These are phyloP conservation scores for Cucumis cinereus DNA, from an alignment of 306 rosid genomes.

Conservation along the genomic window DNA sequence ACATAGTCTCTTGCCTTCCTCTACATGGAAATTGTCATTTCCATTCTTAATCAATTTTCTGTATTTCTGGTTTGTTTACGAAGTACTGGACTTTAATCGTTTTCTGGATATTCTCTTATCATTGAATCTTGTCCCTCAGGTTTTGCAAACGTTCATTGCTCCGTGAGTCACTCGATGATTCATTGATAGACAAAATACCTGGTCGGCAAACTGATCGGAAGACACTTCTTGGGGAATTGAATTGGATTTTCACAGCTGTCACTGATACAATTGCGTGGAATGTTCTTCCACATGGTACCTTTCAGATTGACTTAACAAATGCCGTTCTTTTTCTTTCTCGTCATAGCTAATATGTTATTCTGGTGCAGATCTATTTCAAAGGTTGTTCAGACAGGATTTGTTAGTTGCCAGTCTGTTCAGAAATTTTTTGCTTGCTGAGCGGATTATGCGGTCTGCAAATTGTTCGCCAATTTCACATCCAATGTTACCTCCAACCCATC, in stretches of 20 bases:
- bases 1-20: background rate
- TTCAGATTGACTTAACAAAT: background rate
- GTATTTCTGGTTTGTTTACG: background rate
- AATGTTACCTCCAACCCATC: conserved; percentile 85
- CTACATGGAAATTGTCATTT: background rate
- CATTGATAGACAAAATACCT: conserved; percentile 83
- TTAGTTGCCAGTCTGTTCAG: conserved; percentile 87
- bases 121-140: conserved; percentile 36
- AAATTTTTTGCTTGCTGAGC: conserved; percentile 90
- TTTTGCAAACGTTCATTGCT: conserved; percentile 82
- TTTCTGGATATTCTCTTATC: conserved; percentile 1
- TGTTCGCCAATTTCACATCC: conserved; percentile 95
- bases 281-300: conserved; percentile 88
- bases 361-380: conserved; percentile 86
- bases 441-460: conserved; percentile 98
- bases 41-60: background rate
- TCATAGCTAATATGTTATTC: conserved; percentile 7
- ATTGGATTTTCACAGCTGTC: conserved; percentile 98
- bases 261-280: conserved; percentile 99
- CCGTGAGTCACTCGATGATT: conserved; percentile 63
- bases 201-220: conserved; percentile 93
- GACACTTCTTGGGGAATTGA: conserved; percentile 94
- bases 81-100: background rate
- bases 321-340: background rate
- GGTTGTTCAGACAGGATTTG: conserved; percentile 92